Evolutionary conservation across 208 protist species (phyloP).

Genomic region (Acanthamoeba healyi): DNA sequence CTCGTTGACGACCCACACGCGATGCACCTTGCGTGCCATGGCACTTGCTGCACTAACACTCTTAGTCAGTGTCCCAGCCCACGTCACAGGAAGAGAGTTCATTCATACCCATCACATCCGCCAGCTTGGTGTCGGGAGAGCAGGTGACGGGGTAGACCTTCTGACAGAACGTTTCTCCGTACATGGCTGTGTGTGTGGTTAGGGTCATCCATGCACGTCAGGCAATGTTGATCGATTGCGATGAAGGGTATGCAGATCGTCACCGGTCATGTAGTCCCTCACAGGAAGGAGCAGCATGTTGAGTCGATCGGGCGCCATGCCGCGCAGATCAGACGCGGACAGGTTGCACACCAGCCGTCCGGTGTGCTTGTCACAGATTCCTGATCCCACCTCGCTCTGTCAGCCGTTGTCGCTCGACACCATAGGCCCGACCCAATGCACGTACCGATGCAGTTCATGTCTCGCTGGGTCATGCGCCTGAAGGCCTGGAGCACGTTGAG

Average conservation of each 20-base stretch:
- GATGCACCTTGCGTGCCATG: conserved; percentile 11
- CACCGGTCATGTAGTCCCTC: background rate
- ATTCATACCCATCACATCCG: background rate
- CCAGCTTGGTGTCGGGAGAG: background rate
- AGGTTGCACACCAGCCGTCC: conserved; percentile 4
- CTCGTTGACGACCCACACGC: conserved; percentile 6
- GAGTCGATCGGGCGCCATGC: background rate
- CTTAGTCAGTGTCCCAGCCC: no score
- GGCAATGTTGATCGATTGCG: background rate
- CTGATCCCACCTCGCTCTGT: background rate
- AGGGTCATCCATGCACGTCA: background rate
- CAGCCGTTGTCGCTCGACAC: background rate
- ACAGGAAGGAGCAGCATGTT: conserved; percentile 39
- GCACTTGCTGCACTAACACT: background rate
- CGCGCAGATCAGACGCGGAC: conserved; percentile 2
- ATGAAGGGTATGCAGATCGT: no score
- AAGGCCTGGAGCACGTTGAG: conserved; percentile 5
- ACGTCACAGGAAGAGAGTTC: background rate
- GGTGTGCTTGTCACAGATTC: background rate
- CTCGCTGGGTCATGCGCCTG: background rate
- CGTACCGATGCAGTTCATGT: conserved; percentile 26
- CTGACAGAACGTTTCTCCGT: background rate
- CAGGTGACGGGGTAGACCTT: background rate
- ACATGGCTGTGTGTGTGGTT: background rate
- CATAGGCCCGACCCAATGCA: background rate